phyloP scores from a whole-genome alignment of 2,329 filamentous ascomycete species.

The Aspergillus latus region DNA sequence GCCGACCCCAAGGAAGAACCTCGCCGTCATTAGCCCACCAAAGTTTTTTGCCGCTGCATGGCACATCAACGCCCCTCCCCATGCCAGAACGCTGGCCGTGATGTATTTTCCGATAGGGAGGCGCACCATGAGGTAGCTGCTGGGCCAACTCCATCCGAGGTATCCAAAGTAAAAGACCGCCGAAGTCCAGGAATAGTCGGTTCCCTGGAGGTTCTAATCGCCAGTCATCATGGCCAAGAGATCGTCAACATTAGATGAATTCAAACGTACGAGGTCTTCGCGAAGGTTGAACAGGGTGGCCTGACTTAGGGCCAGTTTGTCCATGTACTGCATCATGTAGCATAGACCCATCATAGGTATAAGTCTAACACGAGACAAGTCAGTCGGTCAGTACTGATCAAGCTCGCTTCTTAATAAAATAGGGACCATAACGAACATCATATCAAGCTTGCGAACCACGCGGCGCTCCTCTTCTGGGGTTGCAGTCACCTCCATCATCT shows the following conservation, averaged over 20 bases:
- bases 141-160: conserved; percentile 41
- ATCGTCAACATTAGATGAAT: no score
- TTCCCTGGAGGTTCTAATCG: not conserved
- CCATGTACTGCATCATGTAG: conserved; percentile 33
- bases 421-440: conserved; percentile 19
- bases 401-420: no score
- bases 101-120: conserved; percentile 32
- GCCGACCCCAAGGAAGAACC: conserved; percentile 38
- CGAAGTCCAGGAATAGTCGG: conserved; percentile 34
- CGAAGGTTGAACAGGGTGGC: conserved; percentile 29
- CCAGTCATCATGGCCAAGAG: no score
- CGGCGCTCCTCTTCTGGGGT: conserved; percentile 27
- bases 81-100: conserved; percentile 33
- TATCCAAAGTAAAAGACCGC: conserved; percentile 40
- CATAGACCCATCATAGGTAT: conserved; percentile 31
- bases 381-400: not conserved
- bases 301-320: conserved; percentile 34
- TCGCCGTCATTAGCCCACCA: conserved; percentile 39
- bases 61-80: conserved; percentile 36
- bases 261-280: conserved; percentile 19
- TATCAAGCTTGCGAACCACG: conserved; percentile 29
- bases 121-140: conserved; percentile 38
- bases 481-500: conserved; percentile 25
- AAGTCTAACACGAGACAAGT: conserved; percentile 15
- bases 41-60: conserved; percentile 32